Evolutionary conservation across 2,329 filamentous ascomycete species (phyloP), one percentile per base, ranked within the genome.

Genomic region (Penicillium freii): DNA sequence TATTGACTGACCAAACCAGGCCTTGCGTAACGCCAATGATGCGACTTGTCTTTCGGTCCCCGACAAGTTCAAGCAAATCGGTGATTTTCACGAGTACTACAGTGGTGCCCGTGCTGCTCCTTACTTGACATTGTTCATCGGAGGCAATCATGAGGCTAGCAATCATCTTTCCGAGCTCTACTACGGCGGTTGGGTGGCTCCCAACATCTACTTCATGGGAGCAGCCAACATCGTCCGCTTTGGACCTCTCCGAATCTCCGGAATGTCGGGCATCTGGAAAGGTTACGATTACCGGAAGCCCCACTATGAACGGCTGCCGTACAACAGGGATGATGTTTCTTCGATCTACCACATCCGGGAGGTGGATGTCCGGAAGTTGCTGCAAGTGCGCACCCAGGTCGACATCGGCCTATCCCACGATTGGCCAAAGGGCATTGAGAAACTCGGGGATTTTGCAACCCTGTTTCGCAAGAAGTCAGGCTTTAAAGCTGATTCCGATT

Each of bases 131-230:
- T 80, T 97, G 44, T 97, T 97, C 76, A 87, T 96, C 50, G 92
- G 88, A 43, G 94, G 94, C 2, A 99, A 99, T 71, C 94, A 99
- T 69, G 94, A 99, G 77, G 93, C 94, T 0, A 90, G 90, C 68
- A 92, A 90, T 50, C 87, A 97, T 74, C 80, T 96, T 5, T 94
- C 87, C 80, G 94, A 99, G 76, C 83, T 99, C 0, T 96, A 91
- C 78, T 96, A 97, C 71, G 94, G 94, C 51, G 94, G 94, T 50
- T 99, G 94, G 94, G 94, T 91, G 6, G 93, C 93, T 8, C 92
- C 91, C 9, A 96, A 94, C 65, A 97, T 99, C 62, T 99, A 97
- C 80, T 99, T 97, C 76, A 83, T 97, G 73, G 94, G 94, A 48
- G 91, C 92, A 34, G 91, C 94, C 58, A 97, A 96, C 70, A 87